A percentile compares a stretch with the other conserved stretches of the same genome.
These are phyloP conservation scores for Quambalaria eucalypti DNA, from an alignment of 1,284 basidiomycete genomes.

Conservation along the genomic window DNA sequence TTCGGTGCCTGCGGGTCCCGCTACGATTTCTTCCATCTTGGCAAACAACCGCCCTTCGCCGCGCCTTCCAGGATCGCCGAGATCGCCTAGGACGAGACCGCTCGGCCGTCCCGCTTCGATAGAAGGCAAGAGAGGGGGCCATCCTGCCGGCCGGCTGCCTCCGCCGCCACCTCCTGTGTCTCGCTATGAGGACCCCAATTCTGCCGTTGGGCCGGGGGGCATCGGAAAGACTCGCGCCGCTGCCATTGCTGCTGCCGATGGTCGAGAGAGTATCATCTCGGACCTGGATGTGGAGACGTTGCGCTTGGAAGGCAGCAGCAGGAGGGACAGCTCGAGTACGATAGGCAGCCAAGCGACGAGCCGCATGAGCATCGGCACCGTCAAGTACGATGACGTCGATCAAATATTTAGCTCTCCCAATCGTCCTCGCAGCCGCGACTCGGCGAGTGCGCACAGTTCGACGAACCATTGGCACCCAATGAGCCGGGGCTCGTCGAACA, in stretches of 20 bases:
- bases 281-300: conserved; percentile 42
- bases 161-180: conserved; percentile 8
- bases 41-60: too few relatives aligned
- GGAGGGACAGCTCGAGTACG: conserved; percentile 30
- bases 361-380: conserved; percentile 20
- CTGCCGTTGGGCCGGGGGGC: conserved; percentile 11
- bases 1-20: too few relatives aligned
- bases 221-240: conserved; percentile 24
- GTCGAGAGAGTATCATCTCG: conserved; percentile 33
- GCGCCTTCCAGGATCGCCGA: not conserved
- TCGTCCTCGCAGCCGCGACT: not conserved
- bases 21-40: too few relatives aligned
- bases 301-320: conserved; percentile 24
- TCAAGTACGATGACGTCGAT: conserved; percentile 15
- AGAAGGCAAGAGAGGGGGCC: conserved; percentile 12
- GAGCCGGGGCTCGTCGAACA: not conserved
- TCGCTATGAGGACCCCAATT: conserved; percentile 26
- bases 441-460: too few relatives aligned
- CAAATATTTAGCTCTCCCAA: not conserved
- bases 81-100: not conserved
- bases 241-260: conserved; percentile 28
- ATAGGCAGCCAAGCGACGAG: conserved; percentile 12
- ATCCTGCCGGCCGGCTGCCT: conserved; percentile 28
- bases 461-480: too few relatives aligned
- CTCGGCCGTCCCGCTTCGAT: not conserved